A percentile compares a stretch with the other conserved stretches of the same genome.
Conservation (phyloP, 2,329 filamentous ascomycete species). For the Colletotrichum gloeosporioides region DNA sequence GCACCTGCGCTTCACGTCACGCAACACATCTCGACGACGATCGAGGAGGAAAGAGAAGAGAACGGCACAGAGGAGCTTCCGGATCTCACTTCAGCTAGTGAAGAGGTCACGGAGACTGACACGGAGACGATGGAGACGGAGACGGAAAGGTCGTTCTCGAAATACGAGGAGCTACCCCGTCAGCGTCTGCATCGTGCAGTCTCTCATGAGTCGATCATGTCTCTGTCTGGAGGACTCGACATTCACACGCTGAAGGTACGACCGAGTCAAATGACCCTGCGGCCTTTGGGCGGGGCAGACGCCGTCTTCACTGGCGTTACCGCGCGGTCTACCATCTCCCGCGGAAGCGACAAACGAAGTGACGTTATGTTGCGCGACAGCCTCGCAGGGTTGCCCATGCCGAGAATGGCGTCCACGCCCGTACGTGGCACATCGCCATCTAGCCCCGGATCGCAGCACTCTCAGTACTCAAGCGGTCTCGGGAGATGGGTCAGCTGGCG, state of each 20-base stretch:
- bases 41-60: conserved; percentile 26
- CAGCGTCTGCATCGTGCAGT: conserved; percentile 65
- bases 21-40: conserved; percentile 7
- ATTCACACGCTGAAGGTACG: conserved; percentile 82
- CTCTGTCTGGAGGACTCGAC: conserved; percentile 85
- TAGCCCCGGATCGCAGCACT: conserved; percentile 27
- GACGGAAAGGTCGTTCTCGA: conserved; percentile 32
- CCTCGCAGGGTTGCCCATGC: conserved; percentile 43
- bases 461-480: conserved; percentile 32
- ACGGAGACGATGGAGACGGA: conserved; percentile 35
- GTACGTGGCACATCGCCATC: conserved; percentile 30
- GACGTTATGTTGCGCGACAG: conserved; percentile 65
- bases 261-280: conserved; percentile 74
- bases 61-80: conserved; percentile 39
- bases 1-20: conserved; percentile 28
- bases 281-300: conserved; percentile 58
- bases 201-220: conserved; percentile 91
- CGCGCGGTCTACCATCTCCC: conserved; percentile 63
- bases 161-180: conserved; percentile 41
- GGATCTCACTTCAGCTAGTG: conserved; percentile 30
- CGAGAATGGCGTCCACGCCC: conserved; percentile 36
- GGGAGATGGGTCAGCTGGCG: conserved; percentile 55
- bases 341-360: conserved; percentile 50
- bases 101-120: conserved; percentile 38
- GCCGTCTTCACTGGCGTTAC: conserved; percentile 64